phyloP scores from a whole-genome alignment of 164 flowering plant genomes.

The Sextonia rubra region DNA sequence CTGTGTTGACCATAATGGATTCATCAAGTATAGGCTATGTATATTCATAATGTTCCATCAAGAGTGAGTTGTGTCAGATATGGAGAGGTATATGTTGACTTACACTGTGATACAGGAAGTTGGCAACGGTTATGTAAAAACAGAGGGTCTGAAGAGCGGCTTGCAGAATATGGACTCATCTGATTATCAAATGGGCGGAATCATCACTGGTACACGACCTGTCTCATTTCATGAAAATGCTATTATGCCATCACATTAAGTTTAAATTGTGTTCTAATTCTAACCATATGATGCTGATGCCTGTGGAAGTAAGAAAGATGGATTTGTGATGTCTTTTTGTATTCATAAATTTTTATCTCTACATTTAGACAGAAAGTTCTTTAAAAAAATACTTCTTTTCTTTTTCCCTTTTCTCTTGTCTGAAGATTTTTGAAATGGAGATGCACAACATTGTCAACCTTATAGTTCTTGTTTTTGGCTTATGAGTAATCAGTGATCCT shows the following conservation, averaged over 20 bases:
- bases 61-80: not conserved
- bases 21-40: not conserved
- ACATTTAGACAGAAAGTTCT: not conserved
- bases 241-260: not conserved
- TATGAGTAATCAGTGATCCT: not conserved
- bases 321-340: not conserved
- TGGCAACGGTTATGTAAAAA: slow-evolving; percentile 34
- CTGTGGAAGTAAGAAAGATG: slow-evolving; percentile 4
- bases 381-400: not conserved
- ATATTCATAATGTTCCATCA: slow-evolving; percentile 2
- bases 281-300: not conserved
- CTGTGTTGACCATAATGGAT: slow-evolving; percentile 1
- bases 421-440: not conserved
- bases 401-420: not conserved
- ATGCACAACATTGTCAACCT: not conserved
- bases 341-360: not conserved
- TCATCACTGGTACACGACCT: slow-evolving; percentile 36
- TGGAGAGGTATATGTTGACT: slow-evolving; percentile 2
- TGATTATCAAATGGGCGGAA: slow-evolving; percentile 73
- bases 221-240: slow-evolving; percentile 7
- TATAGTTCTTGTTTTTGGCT: not conserved
- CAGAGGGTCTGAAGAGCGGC: slow-evolving; percentile 73
- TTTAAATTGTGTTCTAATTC: not conserved
- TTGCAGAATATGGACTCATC: slow-evolving; percentile 64
- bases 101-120: slow-evolving; percentile 44